These are phyloP conservation scores for Pyronema omphalodes DNA, from an alignment of 495 filamentous ascomycete genomes.

Conservation along the genomic window DNA sequence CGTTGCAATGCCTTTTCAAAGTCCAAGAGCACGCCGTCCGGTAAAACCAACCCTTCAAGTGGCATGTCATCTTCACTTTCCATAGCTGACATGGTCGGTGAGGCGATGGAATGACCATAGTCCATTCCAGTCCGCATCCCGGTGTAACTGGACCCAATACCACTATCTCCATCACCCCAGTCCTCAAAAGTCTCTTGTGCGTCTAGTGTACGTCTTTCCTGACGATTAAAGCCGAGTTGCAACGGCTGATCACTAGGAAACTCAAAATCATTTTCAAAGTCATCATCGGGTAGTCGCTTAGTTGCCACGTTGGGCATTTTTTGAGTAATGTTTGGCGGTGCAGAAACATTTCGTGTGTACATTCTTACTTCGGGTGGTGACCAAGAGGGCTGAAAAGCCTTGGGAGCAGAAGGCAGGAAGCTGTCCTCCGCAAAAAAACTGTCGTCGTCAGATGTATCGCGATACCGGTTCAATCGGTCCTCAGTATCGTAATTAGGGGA, in stretches of 20 bases:
- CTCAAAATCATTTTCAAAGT: slow-evolving; percentile 64
- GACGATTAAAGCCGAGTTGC: slow-evolving; percentile 18
- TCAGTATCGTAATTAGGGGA: slow-evolving; percentile 16
- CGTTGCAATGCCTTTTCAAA: slow-evolving; percentile 55
- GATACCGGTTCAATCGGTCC: slow-evolving; percentile 35
- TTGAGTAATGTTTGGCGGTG: slow-evolving; percentile 30
- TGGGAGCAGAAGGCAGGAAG: slow-evolving; percentile 40
- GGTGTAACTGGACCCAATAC: slow-evolving; percentile 67
- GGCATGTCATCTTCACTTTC: slow-evolving; percentile 81
- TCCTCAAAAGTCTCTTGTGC: slow-evolving; percentile 44
- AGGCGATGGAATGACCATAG: slow-evolving; percentile 33
- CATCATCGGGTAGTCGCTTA: slow-evolving; percentile 34
- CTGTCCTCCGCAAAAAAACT: slow-evolving; percentile 42
- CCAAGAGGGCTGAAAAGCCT: slow-evolving; percentile 33
- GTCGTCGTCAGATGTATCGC: slow-evolving; percentile 39
- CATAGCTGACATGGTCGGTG: slow-evolving; percentile 27
- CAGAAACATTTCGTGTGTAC: slow-evolving; percentile 1
- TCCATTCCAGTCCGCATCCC: slow-evolving; percentile 7
- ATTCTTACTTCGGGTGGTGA: slow-evolving; percentile 34
- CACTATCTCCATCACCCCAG: slow-evolving; percentile 82
- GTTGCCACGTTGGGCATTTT: slow-evolving; percentile 26
- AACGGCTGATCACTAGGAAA: slow-evolving; percentile 35
- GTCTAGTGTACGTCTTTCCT: slow-evolving; percentile 8
- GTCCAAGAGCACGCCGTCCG: slow-evolving; percentile 55
- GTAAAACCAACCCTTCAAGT: slow-evolving; percentile 67